These are phyloP conservation scores for Syncephalis plumigaleata DNA, from an alignment of 371 early-diverging fungal species.

Conservation along the genomic window DNA sequence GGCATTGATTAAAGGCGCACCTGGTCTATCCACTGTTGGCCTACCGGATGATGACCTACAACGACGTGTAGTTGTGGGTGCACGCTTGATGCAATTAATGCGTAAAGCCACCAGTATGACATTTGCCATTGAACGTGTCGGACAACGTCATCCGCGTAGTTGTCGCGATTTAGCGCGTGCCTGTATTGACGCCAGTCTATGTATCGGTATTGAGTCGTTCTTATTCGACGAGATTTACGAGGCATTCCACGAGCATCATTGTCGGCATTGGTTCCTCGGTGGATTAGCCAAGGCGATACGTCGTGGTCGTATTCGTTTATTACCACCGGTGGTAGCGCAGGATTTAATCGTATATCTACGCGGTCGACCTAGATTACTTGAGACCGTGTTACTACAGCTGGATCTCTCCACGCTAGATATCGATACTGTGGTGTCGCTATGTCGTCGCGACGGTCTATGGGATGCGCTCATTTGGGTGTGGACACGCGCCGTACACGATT, in stretches of 20 bases:
- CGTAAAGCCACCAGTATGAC: conserved; percentile 51
- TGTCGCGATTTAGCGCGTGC: conserved; percentile 22
- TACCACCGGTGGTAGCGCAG: conserved; percentile 51
- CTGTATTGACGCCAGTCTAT: conserved; percentile 45
- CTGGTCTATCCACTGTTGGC: conserved; percentile 43
- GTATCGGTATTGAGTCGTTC: conserved; percentile 41
- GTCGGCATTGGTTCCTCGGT: conserved; percentile 35
- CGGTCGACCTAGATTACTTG: conserved; percentile 28
- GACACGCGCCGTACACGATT: conserved; percentile 57
- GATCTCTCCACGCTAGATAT: conserved; percentile 56
- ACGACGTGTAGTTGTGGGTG: conserved; percentile 37
- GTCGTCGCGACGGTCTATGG: conserved; percentile 40
- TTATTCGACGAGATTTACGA: conserved; percentile 63
- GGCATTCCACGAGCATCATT: conserved; percentile 29
- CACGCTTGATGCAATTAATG: conserved; percentile 48
- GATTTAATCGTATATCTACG: conserved; percentile 44
- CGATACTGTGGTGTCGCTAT: conserved; percentile 44
- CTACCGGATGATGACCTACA: conserved; percentile 41
- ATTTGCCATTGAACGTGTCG: conserved; percentile 28
- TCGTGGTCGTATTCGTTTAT: conserved; percentile 27
- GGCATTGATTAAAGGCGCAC: conserved; percentile 39
- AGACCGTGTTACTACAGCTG: conserved; percentile 57
- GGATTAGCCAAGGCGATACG: conserved; percentile 44
- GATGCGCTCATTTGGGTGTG: conserved; percentile 64
- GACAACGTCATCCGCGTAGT: conserved; percentile 20